Percentiles rank a stretch among this genome's conserved stretches.
These are phyloP conservation scores for Phycomyces nitens DNA, from an alignment of 192 early-diverging fungal species.

Conservation along the genomic window DNA sequence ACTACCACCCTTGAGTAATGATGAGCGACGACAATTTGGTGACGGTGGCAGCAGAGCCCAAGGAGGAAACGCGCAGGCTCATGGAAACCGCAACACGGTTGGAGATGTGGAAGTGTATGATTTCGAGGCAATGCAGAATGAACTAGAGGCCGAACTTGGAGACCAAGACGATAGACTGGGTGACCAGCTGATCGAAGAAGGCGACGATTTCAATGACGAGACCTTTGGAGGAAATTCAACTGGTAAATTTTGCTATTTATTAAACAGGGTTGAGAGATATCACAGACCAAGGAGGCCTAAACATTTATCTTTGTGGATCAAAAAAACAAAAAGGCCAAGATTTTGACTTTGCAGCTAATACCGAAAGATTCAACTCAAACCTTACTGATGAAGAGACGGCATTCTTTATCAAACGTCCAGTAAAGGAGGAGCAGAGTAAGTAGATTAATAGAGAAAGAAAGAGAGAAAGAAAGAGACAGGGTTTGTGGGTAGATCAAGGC, in stretches of 20 bases:
- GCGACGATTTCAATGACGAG: conserved; percentile 70
- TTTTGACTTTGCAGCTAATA: conserved; percentile 72
- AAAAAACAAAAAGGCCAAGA: conserved; percentile 54
- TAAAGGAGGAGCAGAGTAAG: conserved; percentile 32
- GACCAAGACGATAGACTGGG: conserved; percentile 54
- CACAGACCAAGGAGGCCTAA: too few relatives aligned
- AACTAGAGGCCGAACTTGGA: conserved; percentile 23
- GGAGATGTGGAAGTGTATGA: conserved; percentile 57
- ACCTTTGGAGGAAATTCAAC: conserved; percentile 64
- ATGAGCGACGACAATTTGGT: conserved; percentile 30
- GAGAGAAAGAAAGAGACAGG: background rate
- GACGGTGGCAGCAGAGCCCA: conserved; percentile 25
- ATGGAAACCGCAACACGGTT: conserved; percentile 27
- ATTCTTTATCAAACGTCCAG: conserved; percentile 42
- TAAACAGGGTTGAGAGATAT: too few relatives aligned
- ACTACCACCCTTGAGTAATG: conserved; percentile 43
- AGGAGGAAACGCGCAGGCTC: background rate
- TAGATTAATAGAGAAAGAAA: background rate
- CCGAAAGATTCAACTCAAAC: conserved; percentile 43
- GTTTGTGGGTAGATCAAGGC: too few relatives aligned
- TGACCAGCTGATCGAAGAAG: conserved; percentile 59
- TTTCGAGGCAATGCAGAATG: conserved; percentile 42
- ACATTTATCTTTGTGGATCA: too few relatives aligned
- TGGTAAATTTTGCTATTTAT: conserved; percentile 27
- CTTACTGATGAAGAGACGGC: conserved; percentile 47